phyloP scores from a whole-genome alignment of 371 early-diverging fungal genomes.

The Lichtheimia ramosa region DNA sequence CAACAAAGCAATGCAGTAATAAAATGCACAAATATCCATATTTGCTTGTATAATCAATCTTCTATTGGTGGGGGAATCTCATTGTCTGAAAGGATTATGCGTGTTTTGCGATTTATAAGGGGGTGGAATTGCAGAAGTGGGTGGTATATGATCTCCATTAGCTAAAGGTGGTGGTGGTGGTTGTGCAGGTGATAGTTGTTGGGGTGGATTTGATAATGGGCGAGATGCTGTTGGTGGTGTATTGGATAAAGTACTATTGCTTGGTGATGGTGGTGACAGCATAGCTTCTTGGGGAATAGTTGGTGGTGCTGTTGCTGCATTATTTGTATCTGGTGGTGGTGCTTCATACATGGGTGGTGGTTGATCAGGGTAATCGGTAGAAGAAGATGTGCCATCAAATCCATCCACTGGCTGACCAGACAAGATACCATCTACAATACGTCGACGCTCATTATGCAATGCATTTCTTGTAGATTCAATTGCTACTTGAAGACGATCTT shows the following conservation, averaged over 20 bases:
- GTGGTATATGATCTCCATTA: too few relatives aligned
- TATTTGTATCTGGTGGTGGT: slow-evolving; percentile 11
- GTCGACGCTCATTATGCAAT: slow-evolving; percentile 19
- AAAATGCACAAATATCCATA: too few relatives aligned
- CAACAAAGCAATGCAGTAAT: too few relatives aligned
- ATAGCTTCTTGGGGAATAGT: neutral
- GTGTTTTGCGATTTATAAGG: slow-evolving; percentile 1
- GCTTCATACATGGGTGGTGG: slow-evolving; percentile 27
- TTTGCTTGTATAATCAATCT: too few relatives aligned
- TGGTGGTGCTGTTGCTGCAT: slow-evolving; percentile 1
- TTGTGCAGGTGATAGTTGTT: slow-evolving; percentile 1
- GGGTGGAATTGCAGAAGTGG: too few relatives aligned
- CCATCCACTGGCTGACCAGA: slow-evolving; percentile 12
- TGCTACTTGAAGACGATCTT: slow-evolving; percentile 13
- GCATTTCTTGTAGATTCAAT: slow-evolving; percentile 13
- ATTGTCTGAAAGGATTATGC: neutral
- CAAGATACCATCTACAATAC: slow-evolving; percentile 17
- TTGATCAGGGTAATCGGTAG: neutral
- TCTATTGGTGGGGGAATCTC: too few relatives aligned
- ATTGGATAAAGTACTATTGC: neutral
- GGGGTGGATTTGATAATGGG: neutral
- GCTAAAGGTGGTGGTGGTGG: neutral
- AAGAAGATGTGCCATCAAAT: neutral
- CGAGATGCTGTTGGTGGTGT: neutral
- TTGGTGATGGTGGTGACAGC: neutral